Evolutionary conservation across 2,329 filamentous ascomycete genomes (phyloP).

Genomic region (Ophiostoma montium): DNA sequence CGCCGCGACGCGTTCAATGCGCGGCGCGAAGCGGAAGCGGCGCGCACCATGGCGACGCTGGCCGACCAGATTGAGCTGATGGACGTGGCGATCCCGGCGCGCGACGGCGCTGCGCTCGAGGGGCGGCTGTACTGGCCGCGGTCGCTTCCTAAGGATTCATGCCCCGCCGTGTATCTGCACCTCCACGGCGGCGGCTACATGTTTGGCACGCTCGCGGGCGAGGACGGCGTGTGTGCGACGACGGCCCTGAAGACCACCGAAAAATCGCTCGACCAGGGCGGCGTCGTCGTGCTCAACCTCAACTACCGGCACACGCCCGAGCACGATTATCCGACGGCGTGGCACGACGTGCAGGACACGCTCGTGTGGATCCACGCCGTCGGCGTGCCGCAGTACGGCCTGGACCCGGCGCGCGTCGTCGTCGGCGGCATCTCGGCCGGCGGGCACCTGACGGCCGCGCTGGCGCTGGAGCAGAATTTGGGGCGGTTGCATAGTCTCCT

Average conservation of each 20-base stretch:
- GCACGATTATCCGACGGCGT: conserved; percentile 34
- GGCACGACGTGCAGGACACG: conserved; percentile 38
- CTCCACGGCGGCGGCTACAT: conserved; percentile 25
- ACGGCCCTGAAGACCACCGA: conserved; percentile 24
- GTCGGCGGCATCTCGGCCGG: conserved; percentile 26
- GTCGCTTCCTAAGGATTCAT: conserved; percentile 38
- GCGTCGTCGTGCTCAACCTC: conserved; percentile 21
- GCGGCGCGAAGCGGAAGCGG: conserved; percentile 20
- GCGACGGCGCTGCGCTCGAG: conserved; percentile 17
- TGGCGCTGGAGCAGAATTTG: conserved; percentile 7
- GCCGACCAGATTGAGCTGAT: conserved; percentile 18
- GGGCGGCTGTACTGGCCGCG: conserved; percentile 15
- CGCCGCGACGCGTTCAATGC: conserved; percentile 19
- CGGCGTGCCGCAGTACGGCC: conserved; percentile 15
- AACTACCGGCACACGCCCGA: conserved; percentile 47
- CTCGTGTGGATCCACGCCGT: conserved; percentile 39
- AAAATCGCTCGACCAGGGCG: conserved; percentile 16
- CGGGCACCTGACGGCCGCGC: conserved; percentile 10
- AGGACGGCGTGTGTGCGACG: conserved; percentile 36
- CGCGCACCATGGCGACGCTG: conserved; percentile 17
- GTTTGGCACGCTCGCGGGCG: conserved; percentile 37
- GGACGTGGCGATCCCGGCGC: conserved; percentile 19
- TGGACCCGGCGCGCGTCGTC: conserved; percentile 22
- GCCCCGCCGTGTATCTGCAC: conserved; percentile 9
- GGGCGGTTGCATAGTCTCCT: conserved; percentile 27